phyloP scores from a whole-genome alignment of 2,329 filamentous ascomycete genomes.

The Diplodia scrobiculata region DNA sequence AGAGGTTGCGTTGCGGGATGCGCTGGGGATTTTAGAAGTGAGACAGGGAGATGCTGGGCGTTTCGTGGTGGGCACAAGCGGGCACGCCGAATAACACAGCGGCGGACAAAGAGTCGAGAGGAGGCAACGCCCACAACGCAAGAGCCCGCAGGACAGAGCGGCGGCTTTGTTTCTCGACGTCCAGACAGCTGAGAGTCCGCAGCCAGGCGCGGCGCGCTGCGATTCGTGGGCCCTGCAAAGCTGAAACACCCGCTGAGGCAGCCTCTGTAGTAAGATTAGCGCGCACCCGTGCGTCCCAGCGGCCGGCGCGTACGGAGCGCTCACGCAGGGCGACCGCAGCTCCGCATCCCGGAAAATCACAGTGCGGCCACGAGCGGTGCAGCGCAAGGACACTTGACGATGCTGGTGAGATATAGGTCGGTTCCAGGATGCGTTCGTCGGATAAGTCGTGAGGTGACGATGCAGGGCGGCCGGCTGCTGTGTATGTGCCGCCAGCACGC shows the following conservation, averaged over 20 bases:
- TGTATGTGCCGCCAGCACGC: neutral
- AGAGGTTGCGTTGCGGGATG: constrained; percentile 21
- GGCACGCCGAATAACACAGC: neutral
- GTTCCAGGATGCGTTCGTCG: neutral
- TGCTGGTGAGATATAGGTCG: neutral
- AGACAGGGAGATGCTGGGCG: constrained; percentile 26
- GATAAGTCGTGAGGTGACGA: neutral
- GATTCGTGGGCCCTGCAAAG: constrained; percentile 21
- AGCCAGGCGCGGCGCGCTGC: constrained; percentile 16
- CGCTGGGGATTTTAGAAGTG: constrained; percentile 23
- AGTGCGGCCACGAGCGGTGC: constrained; percentile 3
- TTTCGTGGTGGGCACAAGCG: constrained; percentile 18
- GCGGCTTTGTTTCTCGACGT: constrained; percentile 25
- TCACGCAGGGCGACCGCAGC: constrained; percentile 1
- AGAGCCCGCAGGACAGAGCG: constrained; percentile 15
- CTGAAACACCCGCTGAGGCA: constrained; percentile 26
- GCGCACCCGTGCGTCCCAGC: neutral
- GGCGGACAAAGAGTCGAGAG: constrained; percentile 9
- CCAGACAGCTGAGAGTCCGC: constrained; percentile 23
- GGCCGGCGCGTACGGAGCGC: neutral
- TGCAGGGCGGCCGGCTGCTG: neutral
- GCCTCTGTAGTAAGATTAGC: constrained; percentile 12
- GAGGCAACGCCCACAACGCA: constrained; percentile 1
- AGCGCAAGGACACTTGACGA: neutral
- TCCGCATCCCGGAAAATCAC: neutral